Conservation (phyloP, 1,284 basidiomycete genomes). For the Sanghuangporus weigelae region DNA sequence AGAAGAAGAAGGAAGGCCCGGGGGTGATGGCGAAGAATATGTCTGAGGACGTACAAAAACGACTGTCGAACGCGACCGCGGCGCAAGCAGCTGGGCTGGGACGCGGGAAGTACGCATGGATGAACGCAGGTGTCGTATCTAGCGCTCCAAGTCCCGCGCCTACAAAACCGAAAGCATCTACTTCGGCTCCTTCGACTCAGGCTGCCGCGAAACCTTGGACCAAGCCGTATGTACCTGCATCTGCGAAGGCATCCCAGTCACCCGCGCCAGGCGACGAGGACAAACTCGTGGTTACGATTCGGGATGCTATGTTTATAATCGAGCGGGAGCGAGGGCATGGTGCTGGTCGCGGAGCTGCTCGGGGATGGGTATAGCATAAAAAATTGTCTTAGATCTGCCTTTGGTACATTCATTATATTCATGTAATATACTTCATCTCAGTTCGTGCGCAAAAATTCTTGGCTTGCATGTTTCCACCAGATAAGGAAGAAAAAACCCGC, state of each 20-base stretch:
- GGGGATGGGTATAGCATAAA: conserved; percentile 45
- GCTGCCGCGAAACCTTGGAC: conserved; percentile 46
- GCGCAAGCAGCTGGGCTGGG: conserved; percentile 78
- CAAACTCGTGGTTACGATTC: conserved; percentile 53
- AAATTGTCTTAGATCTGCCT: neutral
- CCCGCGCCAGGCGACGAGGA: conserved; percentile 39
- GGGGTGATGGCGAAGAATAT: conserved; percentile 81
- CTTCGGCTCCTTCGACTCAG: conserved; percentile 23
- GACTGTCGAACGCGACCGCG: conserved; percentile 85
- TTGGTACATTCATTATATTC: neutral
- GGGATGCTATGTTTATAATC: conserved; percentile 76
- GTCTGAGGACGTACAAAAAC: conserved; percentile 84
- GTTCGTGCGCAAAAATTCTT: too few relatives aligned
- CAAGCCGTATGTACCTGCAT: conserved; percentile 55
- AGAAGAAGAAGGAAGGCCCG: conserved; percentile 78
- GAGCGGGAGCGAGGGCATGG: conserved; percentile 76
- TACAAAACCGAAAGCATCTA: conserved; percentile 38
- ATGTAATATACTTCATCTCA: too few relatives aligned
- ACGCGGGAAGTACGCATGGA: conserved; percentile 77
- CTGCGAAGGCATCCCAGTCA: conserved; percentile 28
- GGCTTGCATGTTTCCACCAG: too few relatives aligned
- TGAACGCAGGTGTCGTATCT: conserved; percentile 51
- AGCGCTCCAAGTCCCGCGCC: conserved; percentile 34
- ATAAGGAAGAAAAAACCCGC: too few relatives aligned
- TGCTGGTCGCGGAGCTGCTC: conserved; percentile 64